Conservation (phyloP, 805 yeast species). For the Candida suzukii region DNA sequence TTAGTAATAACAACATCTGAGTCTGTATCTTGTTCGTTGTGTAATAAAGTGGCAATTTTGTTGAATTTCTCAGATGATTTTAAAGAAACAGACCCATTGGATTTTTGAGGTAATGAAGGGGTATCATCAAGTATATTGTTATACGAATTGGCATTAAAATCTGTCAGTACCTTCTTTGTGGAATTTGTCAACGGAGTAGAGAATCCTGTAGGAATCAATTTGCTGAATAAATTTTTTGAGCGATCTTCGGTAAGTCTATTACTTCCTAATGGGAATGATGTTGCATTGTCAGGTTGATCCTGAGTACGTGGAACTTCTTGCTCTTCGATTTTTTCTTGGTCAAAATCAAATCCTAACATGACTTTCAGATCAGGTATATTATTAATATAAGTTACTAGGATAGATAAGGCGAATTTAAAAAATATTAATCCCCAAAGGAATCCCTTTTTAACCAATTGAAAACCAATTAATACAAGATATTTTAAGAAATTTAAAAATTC, state of each 20-base stretch:
- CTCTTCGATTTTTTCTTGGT: background rate
- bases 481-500: constrained; percentile 12
- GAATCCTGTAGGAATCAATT: constrained; percentile 13
- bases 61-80: background rate
- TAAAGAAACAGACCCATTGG: background rate
- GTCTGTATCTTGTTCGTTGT: too few species aligned
- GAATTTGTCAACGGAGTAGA: constrained; percentile 11
- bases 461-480: constrained; percentile 11
- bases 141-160: background rate
- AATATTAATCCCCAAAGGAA: constrained; percentile 18
- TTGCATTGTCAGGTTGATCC: too few species aligned
- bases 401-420: constrained; percentile 9
- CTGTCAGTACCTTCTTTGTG: background rate
- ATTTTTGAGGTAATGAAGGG: constrained; percentile 4
- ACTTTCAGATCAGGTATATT: constrained; percentile 19
- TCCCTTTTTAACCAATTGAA: constrained; percentile 14
- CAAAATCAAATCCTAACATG: background rate
- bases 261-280: too few species aligned
- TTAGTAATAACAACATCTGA: background rate
- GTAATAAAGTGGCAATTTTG: background rate
- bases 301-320: too few species aligned
- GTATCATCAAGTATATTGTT: constrained; percentile 8
- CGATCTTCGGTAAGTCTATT: too few species aligned
- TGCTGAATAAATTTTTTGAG: constrained; percentile 9
- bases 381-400: constrained; percentile 10